Evolutionary conservation across 805 yeast species (phyloP).

Genomic region (Metschnikowia orientalis): DNA sequence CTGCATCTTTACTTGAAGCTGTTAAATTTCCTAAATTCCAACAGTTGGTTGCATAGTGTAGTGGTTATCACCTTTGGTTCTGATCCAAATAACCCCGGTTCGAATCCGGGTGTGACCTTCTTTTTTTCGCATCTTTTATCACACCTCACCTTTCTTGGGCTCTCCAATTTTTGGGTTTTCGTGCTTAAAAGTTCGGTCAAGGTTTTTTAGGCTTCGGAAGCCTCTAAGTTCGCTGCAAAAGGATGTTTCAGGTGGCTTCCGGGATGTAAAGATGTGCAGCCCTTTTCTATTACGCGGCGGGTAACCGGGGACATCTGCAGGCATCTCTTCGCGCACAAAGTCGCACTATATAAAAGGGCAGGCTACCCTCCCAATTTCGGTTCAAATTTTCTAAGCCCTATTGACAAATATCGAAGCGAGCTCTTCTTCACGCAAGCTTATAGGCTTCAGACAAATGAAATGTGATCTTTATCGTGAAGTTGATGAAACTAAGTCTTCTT

Average conservation of each 20-base stretch:
- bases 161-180: too few species aligned
- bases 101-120: constrained; percentile 80
- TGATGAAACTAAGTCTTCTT: constrained; percentile 59
- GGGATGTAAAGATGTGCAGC: too few species aligned
- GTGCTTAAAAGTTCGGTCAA: too few species aligned
- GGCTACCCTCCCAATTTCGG: too few species aligned
- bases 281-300: too few species aligned
- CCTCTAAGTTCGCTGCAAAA: too few species aligned
- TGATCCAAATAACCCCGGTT: constrained; percentile 82
- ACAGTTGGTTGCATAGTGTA: constrained; percentile 55
- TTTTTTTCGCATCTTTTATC: constrained; percentile 6
- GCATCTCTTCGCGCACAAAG: constrained; percentile 11
- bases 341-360: constrained; percentile 11
- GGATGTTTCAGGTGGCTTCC: too few species aligned
- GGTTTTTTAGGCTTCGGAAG: background rate
- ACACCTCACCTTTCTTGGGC: too few species aligned
- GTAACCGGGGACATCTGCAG: constrained; percentile 12
- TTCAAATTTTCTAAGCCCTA: too few species aligned
- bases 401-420: too few species aligned
- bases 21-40: too few species aligned
- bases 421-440: constrained; percentile 24
- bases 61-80: constrained; percentile 80
- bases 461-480: constrained; percentile 21
- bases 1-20: too few species aligned
- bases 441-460: constrained; percentile 13